Percentiles rank a stretch among this genome's conserved stretches.
Conservation (phyloP, 805 yeast genomes). For the Teunomyces pallodes region DNA sequence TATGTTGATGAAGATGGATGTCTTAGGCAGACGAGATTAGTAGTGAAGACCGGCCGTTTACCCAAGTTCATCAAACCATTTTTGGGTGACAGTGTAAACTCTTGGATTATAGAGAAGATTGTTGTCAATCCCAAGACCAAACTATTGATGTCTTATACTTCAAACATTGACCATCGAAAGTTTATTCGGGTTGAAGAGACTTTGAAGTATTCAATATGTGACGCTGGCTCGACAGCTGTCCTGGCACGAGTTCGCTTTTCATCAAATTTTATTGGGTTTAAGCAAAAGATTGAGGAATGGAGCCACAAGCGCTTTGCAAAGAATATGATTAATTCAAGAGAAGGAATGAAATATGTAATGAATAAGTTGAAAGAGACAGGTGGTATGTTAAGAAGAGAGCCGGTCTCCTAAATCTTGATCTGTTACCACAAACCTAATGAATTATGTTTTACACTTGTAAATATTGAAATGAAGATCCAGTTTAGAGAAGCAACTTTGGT, state of each 20-base stretch:
- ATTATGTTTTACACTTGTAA: not conserved
- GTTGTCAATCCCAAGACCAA: constrained; percentile 60
- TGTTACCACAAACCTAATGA: not conserved
- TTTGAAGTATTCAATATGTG: constrained; percentile 50
- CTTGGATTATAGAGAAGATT: constrained; percentile 81
- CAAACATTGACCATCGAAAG: constrained; percentile 80
- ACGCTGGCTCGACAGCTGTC: constrained; percentile 42
- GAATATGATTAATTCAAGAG: constrained; percentile 61
- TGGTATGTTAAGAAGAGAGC: constrained; percentile 6
- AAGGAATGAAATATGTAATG: constrained; percentile 80
- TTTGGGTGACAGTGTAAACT: constrained; percentile 60
- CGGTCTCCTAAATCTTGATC: not conserved
- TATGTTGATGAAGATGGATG: constrained; percentile 60
- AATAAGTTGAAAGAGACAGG: constrained; percentile 46
- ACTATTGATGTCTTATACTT: constrained; percentile 65
- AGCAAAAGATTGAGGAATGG: constrained; percentile 79
- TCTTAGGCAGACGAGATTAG: constrained; percentile 68
- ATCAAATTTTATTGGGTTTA: constrained; percentile 66
- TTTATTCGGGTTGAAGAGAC: constrained; percentile 78
- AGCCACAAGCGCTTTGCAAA: constrained; percentile 66
- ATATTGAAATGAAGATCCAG: not conserved
- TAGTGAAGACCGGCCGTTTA: constrained; percentile 74
- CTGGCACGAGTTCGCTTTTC: constrained; percentile 63
- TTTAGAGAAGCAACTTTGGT: not conserved
- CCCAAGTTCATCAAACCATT: constrained; percentile 79